These are phyloP conservation scores for Diaporthe sp. DNA, from an alignment of 2,329 filamentous ascomycete genomes.

Conservation along the genomic window DNA sequence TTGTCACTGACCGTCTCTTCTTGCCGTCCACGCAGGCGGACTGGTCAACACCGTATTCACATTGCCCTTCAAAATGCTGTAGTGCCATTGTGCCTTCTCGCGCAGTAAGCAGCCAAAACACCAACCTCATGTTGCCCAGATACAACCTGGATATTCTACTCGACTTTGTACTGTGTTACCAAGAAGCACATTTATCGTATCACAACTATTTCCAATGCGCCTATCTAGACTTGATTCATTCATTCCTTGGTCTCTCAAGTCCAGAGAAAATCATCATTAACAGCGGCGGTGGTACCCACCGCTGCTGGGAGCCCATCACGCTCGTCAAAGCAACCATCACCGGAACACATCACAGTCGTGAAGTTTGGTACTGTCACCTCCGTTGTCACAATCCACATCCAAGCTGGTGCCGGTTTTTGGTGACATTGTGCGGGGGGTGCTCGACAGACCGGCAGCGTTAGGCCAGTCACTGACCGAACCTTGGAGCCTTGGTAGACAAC, in stretches of 20 bases:
- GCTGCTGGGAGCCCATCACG: background rate
- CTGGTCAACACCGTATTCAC: background rate
- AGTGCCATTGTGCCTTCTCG: background rate
- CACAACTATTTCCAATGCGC: background rate
- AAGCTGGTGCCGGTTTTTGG: background rate
- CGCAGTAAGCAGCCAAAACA: background rate
- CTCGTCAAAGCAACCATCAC: background rate
- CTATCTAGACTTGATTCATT: background rate
- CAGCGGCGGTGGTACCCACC: background rate
- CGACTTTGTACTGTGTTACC: background rate
- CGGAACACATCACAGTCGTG: background rate
- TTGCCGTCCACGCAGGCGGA: background rate
- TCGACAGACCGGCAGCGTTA: background rate
- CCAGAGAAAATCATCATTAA: background rate
- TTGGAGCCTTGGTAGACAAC: slow-evolving; percentile 1
- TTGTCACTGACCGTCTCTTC: background rate
- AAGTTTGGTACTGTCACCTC: slow-evolving; percentile 6
- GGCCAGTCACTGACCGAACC: slow-evolving; percentile 15
- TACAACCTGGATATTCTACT: background rate
- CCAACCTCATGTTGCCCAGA: background rate
- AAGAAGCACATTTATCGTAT: background rate
- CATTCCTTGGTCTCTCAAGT: background rate
- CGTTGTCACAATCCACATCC: background rate
- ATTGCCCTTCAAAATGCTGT: background rate
- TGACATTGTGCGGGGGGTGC: slow-evolving; percentile 8